Conservation (phyloP, 2,329 filamentous ascomycete genomes). For the Microsporum ferrugineum region DNA sequence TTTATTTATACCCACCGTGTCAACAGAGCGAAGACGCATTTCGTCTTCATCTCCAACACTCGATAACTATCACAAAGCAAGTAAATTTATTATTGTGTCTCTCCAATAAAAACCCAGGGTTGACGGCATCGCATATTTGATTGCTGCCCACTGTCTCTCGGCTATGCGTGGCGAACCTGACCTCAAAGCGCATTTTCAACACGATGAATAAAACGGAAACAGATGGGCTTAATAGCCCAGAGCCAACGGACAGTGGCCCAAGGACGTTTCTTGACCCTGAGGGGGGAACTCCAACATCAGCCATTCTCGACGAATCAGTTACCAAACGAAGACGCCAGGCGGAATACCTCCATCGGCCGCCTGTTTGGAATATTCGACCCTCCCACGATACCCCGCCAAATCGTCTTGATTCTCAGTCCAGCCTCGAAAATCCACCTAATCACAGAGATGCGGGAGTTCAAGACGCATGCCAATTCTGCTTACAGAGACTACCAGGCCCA, state of each 20-base stretch:
- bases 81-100: not conserved
- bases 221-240: not conserved
- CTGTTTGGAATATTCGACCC: slow-evolving; percentile 19
- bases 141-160: not conserved
- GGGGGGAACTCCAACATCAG: slow-evolving; percentile 11
- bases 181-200: not conserved
- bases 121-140: not conserved
- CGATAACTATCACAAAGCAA: no score
- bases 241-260: not conserved
- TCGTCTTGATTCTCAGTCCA: not conserved
- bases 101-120: not conserved
- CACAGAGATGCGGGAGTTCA: not conserved
- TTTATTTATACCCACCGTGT: not conserved
- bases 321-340: slow-evolving; percentile 21
- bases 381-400: not conserved
- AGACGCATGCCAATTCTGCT: slow-evolving; percentile 10
- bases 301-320: slow-evolving; percentile 17
- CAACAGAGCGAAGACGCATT: not conserved
- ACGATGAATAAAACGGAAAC: not conserved
- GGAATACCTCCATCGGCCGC: slow-evolving; percentile 24
- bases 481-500: not conserved
- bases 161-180: not conserved
- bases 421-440: not conserved
- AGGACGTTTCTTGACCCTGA: slow-evolving; percentile 12
- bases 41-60: not conserved